Evolutionary conservation across 192 early-diverging fungal species (phyloP).

Genomic region (Podila clonocystis): DNA sequence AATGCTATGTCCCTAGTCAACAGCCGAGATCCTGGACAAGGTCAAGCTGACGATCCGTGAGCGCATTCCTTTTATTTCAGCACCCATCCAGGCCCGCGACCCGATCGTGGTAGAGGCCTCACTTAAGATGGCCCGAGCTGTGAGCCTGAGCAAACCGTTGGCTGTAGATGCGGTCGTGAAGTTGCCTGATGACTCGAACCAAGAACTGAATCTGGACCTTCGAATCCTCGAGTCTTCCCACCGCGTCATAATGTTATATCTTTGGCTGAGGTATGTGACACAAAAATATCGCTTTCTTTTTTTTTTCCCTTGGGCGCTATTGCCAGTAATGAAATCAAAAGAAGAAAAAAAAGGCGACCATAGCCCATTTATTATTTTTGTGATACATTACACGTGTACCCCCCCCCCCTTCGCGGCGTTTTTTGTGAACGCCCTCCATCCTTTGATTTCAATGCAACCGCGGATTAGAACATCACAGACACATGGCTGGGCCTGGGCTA

Average conservation of each 20-base stretch:
- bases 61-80: constrained; percentile 44
- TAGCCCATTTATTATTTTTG: too few species aligned
- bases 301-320: too few species aligned
- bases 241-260: constrained; percentile 81
- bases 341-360: too few species aligned
- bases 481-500: too few species aligned
- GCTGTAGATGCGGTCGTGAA: constrained; percentile 59
- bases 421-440: too few species aligned
- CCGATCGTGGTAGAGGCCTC: constrained; percentile 14
- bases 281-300: too few species aligned
- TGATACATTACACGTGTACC: too few species aligned
- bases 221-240: constrained; percentile 77
- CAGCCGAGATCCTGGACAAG: constrained; percentile 29
- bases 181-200: constrained; percentile 47
- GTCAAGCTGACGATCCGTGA: constrained; percentile 28
- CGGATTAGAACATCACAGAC: too few species aligned
- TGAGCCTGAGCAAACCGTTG: constrained; percentile 40
- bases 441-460: too few species aligned
- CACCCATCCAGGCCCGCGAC: constrained; percentile 47
- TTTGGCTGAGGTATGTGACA: constrained; percentile 80
- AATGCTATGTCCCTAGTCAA: background rate
- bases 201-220: constrained; percentile 32
- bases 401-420: too few species aligned
- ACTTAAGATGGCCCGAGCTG: constrained; percentile 20
- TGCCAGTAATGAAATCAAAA: too few species aligned